Evolutionary conservation across 345 rosid species (phyloP).

Genomic region (Moricandia arvensis): DNA sequence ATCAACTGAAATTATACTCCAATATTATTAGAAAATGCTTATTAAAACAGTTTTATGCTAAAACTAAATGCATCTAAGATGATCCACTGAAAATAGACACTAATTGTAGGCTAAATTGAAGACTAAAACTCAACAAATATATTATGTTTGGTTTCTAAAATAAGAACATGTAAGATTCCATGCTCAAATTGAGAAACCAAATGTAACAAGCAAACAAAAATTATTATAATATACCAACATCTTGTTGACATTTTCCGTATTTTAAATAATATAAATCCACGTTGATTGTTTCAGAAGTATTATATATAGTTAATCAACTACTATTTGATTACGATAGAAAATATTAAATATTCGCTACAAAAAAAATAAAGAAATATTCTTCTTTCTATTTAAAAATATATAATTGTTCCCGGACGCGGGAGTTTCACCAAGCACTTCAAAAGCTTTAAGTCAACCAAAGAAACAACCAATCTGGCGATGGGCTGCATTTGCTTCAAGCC

Average conservation of each 20-base stretch:
- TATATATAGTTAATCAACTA: neutral
- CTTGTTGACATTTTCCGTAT: slow-evolving; percentile 28
- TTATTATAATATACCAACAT: neutral
- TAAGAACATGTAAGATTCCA: neutral
- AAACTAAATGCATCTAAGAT: neutral
- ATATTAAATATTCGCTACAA: neutral
- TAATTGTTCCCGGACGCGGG: slow-evolving; percentile 31
- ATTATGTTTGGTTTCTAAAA: neutral
- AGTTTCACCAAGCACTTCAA: slow-evolving; percentile 10
- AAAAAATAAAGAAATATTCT: neutral
- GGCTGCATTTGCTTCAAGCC: slow-evolving; percentile 36
- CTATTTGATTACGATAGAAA: neutral
- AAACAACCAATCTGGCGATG: slow-evolving; percentile 17
- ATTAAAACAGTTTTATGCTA: neutral
- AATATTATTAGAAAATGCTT: neutral
- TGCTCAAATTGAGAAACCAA: slow-evolving; percentile 21
- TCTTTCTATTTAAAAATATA: slow-evolving; percentile 3
- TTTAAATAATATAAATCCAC: neutral
- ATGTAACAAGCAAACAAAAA: slow-evolving; percentile 23
- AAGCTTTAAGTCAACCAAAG: neutral
- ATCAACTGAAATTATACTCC: neutral
- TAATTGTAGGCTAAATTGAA: neutral
- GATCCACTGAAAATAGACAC: neutral
- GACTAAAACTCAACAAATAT: neutral
- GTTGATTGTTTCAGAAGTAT: slow-evolving; percentile 22